Evolutionary conservation across 176 grass and related monocot species (phyloP), one percentile per base, ranked within the genome.

Genomic region (Triticum dicoccoides): DNA sequence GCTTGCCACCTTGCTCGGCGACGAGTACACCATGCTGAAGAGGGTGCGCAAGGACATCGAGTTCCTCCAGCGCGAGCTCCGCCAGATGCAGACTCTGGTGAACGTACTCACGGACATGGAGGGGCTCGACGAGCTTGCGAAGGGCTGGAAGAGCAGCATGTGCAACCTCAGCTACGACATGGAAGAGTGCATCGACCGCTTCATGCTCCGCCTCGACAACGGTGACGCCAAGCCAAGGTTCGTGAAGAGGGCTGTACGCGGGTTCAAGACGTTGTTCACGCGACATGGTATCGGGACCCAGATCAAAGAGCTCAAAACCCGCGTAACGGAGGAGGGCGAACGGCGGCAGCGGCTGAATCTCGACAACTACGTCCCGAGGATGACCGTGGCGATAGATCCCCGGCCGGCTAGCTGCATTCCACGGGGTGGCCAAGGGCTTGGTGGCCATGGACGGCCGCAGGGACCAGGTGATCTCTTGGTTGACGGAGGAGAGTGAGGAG

Each of bases 161-260:
- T 10, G 37, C 0, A 21, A 73, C 5, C 39, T 73, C 70, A 73
- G 21, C 39, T 73, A 73, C 38, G 70, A 73, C 38, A 44, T 73
- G 11, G 70, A 73, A 8, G 70, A 44, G 21, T 73, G 70, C n/a
- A 73, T 73, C 70, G 70, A 73, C 38, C 70, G 70, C 38, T 73
- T 73, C 38, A 73, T 73, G 70, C 37, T 44, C n/a, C 70, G 70
- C 70, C 70, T 73, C 0, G 11, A 1, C 39, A 25, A 25, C 2
- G 39, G 38, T 6, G 39, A 73, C 0, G 70, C 70, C 39, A 45
- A 42, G n/a, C n/a, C 10, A 2, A 0, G 11, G 0, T 73, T 73
- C 6, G n/a, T 14, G 1, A 73, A 23, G 70, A 73, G 13, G 39
- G 8, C 70, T 0, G n/a, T 7, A 5, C 39, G 70, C n/a, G 11